These are phyloP conservation scores for Termitomyces sp. DNA, from an alignment of 768 basidiomycete species.

Conservation along the genomic window DNA sequence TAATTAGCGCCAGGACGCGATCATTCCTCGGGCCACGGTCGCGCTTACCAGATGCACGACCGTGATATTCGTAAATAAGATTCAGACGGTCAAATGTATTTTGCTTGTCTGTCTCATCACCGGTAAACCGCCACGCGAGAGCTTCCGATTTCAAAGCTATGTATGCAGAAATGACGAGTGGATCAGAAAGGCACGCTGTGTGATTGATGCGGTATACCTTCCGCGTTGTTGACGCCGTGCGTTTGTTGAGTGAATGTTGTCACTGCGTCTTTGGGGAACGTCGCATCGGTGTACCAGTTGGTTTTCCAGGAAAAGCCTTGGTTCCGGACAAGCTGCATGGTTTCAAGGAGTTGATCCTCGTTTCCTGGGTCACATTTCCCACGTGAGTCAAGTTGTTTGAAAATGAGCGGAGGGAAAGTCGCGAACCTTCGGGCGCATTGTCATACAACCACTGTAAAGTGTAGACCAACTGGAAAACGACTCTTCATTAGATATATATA, in stretches of 20 bases:
- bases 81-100: conserved; percentile 33
- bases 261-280: conserved; percentile 28
- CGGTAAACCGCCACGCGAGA: conserved; percentile 34
- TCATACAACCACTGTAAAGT: conserved; percentile 35
- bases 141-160: conserved; percentile 33
- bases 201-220: conserved; percentile 16
- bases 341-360: conserved; percentile 29
- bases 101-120: conserved; percentile 30
- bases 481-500: neutral
- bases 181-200: neutral
- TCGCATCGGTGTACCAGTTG: conserved; percentile 30
- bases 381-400: neutral
- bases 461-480: conserved; percentile 24
- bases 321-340: conserved; percentile 33
- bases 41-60: conserved; percentile 26
- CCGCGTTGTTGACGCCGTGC: conserved; percentile 38
- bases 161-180: too few relatives aligned
- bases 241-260: conserved; percentile 25
- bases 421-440: conserved; percentile 29
- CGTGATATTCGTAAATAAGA: conserved; percentile 33
- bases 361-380: conserved; percentile 20
- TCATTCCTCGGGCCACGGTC: neutral
- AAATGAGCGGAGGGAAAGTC: neutral
- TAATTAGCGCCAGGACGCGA: neutral
- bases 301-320: conserved; percentile 37